Conservation (phyloP, 805 yeast species). For the Candida insectorum region DNA sequence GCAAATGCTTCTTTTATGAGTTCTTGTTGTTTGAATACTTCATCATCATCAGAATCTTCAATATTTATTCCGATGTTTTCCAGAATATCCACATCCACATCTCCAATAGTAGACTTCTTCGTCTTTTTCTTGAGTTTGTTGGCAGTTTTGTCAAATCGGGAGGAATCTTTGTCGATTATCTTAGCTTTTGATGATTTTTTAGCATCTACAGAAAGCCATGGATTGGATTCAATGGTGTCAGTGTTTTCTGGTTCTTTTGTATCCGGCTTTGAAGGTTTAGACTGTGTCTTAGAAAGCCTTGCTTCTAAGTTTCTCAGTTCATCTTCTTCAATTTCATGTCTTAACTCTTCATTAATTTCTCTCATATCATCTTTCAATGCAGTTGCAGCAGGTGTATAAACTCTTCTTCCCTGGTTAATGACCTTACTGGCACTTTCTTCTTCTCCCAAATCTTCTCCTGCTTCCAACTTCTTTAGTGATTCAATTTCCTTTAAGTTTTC, state of each 20-base stretch:
- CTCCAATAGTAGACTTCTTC: slow-evolving; percentile 14
- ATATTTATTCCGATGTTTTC: slow-evolving; percentile 43
- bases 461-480: slow-evolving; percentile 45
- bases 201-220: slow-evolving; percentile 31
- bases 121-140: slow-evolving; percentile 39
- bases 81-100: slow-evolving; percentile 44
- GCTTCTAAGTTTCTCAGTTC: slow-evolving; percentile 44
- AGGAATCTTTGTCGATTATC: slow-evolving; percentile 34
- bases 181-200: slow-evolving; percentile 29
- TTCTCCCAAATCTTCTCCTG: slow-evolving; percentile 38
- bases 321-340: slow-evolving; percentile 50
- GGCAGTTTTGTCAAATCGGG: slow-evolving; percentile 36
- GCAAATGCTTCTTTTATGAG: slow-evolving; percentile 91
- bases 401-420: slow-evolving; percentile 75
- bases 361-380: slow-evolving; percentile 35
- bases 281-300: slow-evolving; percentile 26
- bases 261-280: slow-evolving; percentile 7
- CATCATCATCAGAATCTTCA: slow-evolving; percentile 27
- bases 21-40: slow-evolving; percentile 68
- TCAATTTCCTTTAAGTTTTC: slow-evolving; percentile 55
- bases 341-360: slow-evolving; percentile 30
- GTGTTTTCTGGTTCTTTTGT: slow-evolving; percentile 9
- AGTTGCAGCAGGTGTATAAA: slow-evolving; percentile 64
- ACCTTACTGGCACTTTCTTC: slow-evolving; percentile 45
- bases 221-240: slow-evolving; percentile 19